Evolutionary conservation across 306 rosid species (phyloP), one percentile per base, ranked within the genome.

Genomic region (Cucurbita ficifolia): DNA sequence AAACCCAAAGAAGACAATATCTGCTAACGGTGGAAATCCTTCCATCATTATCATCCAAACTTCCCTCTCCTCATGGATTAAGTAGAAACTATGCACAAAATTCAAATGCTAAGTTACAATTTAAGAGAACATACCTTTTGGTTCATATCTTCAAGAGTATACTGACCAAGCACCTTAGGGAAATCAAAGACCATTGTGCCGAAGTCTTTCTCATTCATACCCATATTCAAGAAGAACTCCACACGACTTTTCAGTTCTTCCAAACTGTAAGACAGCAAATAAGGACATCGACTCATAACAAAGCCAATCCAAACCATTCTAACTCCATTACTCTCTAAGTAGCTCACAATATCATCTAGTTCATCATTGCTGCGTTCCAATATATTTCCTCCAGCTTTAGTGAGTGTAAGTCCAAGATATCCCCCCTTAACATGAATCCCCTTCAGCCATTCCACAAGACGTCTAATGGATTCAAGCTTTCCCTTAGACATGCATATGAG

Each of bases 161-260:
- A 87, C 83, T 73, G 75, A 67, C 97, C 97, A 45, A 93, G 94
- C 62, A 73, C 86, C 82, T 80, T 84, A 16, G 98, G 96, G 82
- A 61, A 93, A 77, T 90, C 97, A 73, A 93, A 93, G 69, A 87
- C 98, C 98, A 93, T 93, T n/a, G 98, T 93, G 73, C 98, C 98
- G 72, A 93, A 93, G 82, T 93, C 98, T 55, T 85, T 89, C 60
- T 81, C 85, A 73, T 86, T 84, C 76, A 93, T 81, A 35, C 97
- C 90, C 96, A 90, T 84, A 70, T 87, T 88, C 33, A 83, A 70
- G 84, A 77, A 93, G 76, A 90, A 86, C 69, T 79, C 83, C 21
- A 81, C 92, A 42, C 92, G 96, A 58, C 71, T 74, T 77, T 76
- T 77, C 76, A 93, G 77, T 84, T 90, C 98, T 65, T 93, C 97